Evolutionary conservation across 2,329 filamentous ascomycete species (phyloP), one percentile per base, ranked within the genome.

Genomic region (Aspergillus uvarum): DNA sequence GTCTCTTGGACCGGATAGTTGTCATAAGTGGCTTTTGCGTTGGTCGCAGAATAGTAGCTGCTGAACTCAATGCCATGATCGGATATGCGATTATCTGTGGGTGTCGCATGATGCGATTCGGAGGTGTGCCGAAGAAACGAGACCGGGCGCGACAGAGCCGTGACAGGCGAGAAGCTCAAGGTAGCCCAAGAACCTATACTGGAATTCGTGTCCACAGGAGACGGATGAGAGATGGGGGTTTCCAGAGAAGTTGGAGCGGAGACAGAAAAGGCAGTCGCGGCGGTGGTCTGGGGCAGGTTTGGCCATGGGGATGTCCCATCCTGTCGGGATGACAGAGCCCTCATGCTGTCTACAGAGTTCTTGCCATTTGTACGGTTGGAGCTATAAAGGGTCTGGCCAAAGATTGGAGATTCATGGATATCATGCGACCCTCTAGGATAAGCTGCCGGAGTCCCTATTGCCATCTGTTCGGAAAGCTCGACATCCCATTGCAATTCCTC

Each of bases 121-220:
- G 81, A 35, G 70, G 76, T 24, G 64, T 75, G 70, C 6, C 71
- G 73, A 38, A 75, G 62, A 53, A 72, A 77, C 1, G 77, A 77
- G 3, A 74, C 68, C 32, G 73, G 72, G 51, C 73, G 71, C 3
- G 74, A 70, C 4, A 75, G 5, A 44, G 38, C 70, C 1, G 68
- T 65, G 48, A 65, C 72, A 31, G 70, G 63, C 24, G 72, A 70
- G 24, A 75, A 72, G n/a, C 60, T 63, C 48, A 76, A 73, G 6
- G 66, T 59, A 19, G 68, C 64, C 4, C 74, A 60, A n/a, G 66
- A 65, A 3, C 65, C 58, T 21, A 73, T 62, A 21, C 65, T 68
- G 1, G 69, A 67, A 26, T 56, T 70, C 19, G 68, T 67, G 44
- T 70, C 68, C 4, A 63, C 64, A 1, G 68, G 62, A 2, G 67